phyloP scores from a whole-genome alignment of 345 rosid genomes.

The Hevea brasiliensis region DNA sequence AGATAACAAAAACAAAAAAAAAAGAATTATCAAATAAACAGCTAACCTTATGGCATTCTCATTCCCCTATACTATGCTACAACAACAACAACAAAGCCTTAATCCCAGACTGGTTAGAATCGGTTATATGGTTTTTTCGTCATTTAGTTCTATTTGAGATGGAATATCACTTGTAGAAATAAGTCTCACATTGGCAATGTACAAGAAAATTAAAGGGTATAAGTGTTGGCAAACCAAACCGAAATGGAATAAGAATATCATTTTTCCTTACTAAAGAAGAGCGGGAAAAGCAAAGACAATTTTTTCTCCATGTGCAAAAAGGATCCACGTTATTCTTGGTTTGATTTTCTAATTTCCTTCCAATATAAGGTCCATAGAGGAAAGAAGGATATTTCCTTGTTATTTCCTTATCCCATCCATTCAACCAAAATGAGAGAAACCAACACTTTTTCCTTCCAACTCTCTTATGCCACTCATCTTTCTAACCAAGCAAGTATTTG shows the following conservation, averaged over 20 bases:
- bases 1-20: not conserved
- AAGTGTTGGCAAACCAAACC: no score
- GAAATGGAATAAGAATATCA: no score
- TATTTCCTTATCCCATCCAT: not conserved
- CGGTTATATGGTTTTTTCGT: no score
- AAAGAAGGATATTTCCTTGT: not conserved
- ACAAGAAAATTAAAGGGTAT: no score
- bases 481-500: not conserved
- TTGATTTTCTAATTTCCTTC: not conserved
- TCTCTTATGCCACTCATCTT: not conserved
- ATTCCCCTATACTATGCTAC: no score
- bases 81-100: no score
- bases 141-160: no score
- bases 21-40: not conserved
- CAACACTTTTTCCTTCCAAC: not conserved
- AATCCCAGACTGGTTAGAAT: no score
- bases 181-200: no score
- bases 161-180: no score
- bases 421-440: conserved; percentile 4
- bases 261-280: not conserved
- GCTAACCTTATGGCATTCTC: not conserved
- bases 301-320: no score
- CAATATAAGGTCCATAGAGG: not conserved
- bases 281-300: not conserved
- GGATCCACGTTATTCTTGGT: not conserved